Evolutionary conservation across 1,284 basidiomycete species (phyloP), one percentile per base, ranked within the genome.

Genomic region (Cerioporus squamosus): DNA sequence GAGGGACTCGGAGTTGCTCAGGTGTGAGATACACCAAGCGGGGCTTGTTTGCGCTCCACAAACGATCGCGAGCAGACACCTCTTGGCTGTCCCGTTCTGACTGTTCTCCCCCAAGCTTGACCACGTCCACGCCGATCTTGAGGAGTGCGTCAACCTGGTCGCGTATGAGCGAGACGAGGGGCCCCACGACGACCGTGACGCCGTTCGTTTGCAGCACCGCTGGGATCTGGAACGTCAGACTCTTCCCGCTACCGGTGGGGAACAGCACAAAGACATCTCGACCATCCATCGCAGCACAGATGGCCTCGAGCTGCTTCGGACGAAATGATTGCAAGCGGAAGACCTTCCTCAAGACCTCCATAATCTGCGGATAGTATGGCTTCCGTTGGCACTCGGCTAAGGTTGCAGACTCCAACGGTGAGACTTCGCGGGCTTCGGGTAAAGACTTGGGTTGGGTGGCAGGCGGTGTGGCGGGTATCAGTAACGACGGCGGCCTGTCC

Each of bases 161-260:
- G 23, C 86, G 81, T 81, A 99, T 98, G 44, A 99, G 82, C 1
- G 95, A 91, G 29, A 95, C 79, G 7, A 99, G 83, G 0, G 97
- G 97, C 2, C 93, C 94, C 31, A 99, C 81, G 44, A 99, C 96
- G 55, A 99, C 81, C 0, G 95, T 96, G 4, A 97, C 85, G 3
- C 93, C 94, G 1, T 76, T 76, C 38, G 33, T 36, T 3, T 80
- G 78, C 68, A 95, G 91, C 20, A 97, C 81, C 1, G 95, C 96
- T 0, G 97, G 97, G 0, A 98, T 83, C 68, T 91, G 89, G 67
- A 86, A 95, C 64, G 91, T 94, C 43, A 95, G 77, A 67, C 88
- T 91, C 77, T 98, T 98, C 0, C 96, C 97, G 6, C 96, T 97
- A 26, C 97, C 97, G 0, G 97, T 99, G 0, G 97, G 97, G 88